Conservation (phyloP, 805 yeast species). For the Candida coquimbonensis region DNA sequence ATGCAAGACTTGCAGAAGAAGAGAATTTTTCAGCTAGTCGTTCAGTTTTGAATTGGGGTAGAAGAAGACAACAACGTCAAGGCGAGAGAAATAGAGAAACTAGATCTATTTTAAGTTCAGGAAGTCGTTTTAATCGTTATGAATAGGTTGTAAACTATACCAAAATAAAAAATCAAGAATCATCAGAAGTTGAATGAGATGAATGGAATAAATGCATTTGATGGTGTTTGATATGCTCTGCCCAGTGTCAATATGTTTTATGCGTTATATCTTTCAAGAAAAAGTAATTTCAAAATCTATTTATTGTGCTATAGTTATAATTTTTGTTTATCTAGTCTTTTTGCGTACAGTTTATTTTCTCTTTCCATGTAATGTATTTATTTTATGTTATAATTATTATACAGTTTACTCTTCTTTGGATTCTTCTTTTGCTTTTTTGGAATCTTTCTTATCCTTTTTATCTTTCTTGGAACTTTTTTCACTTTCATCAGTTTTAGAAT, state of each 20-base stretch:
- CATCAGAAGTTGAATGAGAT: too few species aligned
- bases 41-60: slow-evolving; percentile 25
- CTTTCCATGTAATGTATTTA: not conserved
- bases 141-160: slow-evolving; percentile 7
- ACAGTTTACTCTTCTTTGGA: not conserved
- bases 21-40: slow-evolving; percentile 17
- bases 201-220: too few species aligned
- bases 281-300: not conserved
- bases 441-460: not conserved
- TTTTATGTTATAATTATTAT: not conserved
- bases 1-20: slow-evolving; percentile 23
- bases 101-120: slow-evolving; percentile 23
- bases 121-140: slow-evolving; percentile 20
- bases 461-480: not conserved
- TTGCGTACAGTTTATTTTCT: too few species aligned
- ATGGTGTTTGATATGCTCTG: too few species aligned
- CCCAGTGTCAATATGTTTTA: too few species aligned
- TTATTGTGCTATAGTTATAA: not conserved
- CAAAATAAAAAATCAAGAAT: not conserved
- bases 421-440: not conserved
- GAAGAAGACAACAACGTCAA: slow-evolving; percentile 11
- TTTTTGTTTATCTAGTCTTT: not conserved
- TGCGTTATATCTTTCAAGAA: too few species aligned
- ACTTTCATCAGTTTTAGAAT: too few species aligned
- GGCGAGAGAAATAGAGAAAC: slow-evolving; percentile 17